Conservation (phyloP, 306 rosid genomes). For the Sicyos edulis region DNA sequence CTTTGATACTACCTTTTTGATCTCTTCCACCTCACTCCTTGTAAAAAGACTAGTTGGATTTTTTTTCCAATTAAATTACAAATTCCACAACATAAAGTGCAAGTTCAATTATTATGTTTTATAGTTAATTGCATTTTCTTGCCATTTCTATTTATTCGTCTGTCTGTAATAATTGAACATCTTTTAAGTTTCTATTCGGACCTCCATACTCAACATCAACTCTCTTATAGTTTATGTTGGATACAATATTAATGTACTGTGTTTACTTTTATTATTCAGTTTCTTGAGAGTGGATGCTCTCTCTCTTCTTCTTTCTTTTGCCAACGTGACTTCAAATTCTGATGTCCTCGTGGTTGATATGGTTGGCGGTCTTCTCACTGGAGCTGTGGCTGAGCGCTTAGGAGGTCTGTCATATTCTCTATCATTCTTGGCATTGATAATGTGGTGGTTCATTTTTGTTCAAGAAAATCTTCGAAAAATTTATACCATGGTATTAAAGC, state of each 20-base stretch:
- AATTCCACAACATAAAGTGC: neutral
- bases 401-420: constrained; percentile 52
- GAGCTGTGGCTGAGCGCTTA: constrained; percentile 89
- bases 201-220: neutral
- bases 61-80: neutral
- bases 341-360: constrained; percentile 78
- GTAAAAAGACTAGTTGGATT: neutral
- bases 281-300: constrained; percentile 79
- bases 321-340: constrained; percentile 75
- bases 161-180: neutral
- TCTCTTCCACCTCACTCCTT: neutral
- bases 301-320: constrained; percentile 83
- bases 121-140: neutral
- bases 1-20: neutral
- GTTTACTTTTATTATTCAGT: constrained; percentile 39
- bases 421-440: neutral
- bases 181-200: neutral
- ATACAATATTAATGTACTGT: neutral
- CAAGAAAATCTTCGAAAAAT: neutral
- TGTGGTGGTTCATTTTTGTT: neutral
- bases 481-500: neutral
- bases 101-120: too few relatives aligned
- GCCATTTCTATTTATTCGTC: neutral
- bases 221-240: constrained; percentile 9
- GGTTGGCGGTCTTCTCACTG: constrained; percentile 90